A percentile compares a stretch with the other conserved stretches of the same genome.
phyloP scores from a whole-genome alignment of 495 filamentous ascomycete genomes.

The Penicillium ochrochloron region DNA sequence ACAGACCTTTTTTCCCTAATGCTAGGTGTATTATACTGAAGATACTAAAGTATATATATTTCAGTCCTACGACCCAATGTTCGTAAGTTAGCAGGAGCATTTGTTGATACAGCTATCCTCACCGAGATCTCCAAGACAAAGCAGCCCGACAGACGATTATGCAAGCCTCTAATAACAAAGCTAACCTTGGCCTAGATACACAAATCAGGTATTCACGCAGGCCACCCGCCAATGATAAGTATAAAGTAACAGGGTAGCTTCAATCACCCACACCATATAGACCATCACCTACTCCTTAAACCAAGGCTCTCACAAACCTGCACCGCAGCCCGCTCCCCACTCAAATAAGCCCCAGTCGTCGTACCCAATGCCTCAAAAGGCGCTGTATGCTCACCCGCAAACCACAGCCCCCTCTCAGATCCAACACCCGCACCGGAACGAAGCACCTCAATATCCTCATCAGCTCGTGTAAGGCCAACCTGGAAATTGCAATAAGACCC shows the following conservation, averaged over 20 bases:
- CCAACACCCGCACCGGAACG: constrained; percentile 60
- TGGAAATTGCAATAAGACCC: constrained; percentile 95
- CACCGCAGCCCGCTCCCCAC: constrained; percentile 77
- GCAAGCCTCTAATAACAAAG: not conserved
- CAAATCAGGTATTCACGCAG: not conserved
- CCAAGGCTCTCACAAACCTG: constrained; percentile 57
- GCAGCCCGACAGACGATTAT: not conserved
- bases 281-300: constrained; percentile 29
- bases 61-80: no score
- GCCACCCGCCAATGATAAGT: no score
- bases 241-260: not conserved
- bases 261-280: constrained; percentile 33
- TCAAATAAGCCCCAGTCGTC: constrained; percentile 89
- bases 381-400: constrained; percentile 93
- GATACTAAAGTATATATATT: no score
- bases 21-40: no score
- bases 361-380: constrained; percentile 89
- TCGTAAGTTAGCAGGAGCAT: no score
- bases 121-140: no score
- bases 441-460: constrained; percentile 72
- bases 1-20: no score
- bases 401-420: constrained; percentile 75
- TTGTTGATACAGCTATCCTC: no score
- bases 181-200: not conserved
- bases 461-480: constrained; percentile 69